Base-by-base conservation (phyloP, 805 yeast genomes). In the Pichia californica region DNA sequence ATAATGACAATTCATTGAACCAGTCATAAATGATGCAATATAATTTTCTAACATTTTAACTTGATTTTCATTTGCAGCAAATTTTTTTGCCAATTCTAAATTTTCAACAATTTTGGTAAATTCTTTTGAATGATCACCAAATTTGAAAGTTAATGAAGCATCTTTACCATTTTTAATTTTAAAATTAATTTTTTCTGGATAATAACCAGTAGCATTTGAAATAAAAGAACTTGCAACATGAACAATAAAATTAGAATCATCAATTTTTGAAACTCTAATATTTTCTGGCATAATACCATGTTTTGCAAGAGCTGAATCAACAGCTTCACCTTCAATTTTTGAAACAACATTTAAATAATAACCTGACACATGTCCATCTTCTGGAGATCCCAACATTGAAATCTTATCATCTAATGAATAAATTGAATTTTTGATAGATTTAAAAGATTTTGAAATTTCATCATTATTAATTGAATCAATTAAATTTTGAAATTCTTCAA, bases 1-100 rank as follows among this genome's bases (percentile, higher is more conserved):
- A 56, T 83, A 83, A 63, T 88, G 96, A 10, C 89, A 85, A 50
- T 79, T 76, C 78, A 87, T 81, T 5, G 91, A 82, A 18, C 96
- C 96, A 13, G 91, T 79, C 51, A 70, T 64, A 63, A 88, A 88
- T 11, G 93, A 77, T 36, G 76, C 75, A 43, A 77, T 73, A 59
- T 88, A 88, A 36, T 73, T 67, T 9, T 70, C 75, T 28, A 87
- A 60, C 87, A 88, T 79, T 44, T 75, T 70, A 13, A 52, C 57
- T 61, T 88, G 93, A 26, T 77, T 81, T 32, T 77, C 83, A 59
- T 87, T 87, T 36, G 93, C 88, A 16, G 79, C 86, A 56, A 69
- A 67, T 41, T 76, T 66, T 47, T 64, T 67, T 2, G 95, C 95
- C 44, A 70, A 57, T 26, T 62, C 59, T 40, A 88, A 66, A 53